Evolutionary conservation across 2,329 filamentous ascomycete genomes (phyloP), one percentile per base, ranked within the genome.

Genomic region (Pestalotiopsis sp.): DNA sequence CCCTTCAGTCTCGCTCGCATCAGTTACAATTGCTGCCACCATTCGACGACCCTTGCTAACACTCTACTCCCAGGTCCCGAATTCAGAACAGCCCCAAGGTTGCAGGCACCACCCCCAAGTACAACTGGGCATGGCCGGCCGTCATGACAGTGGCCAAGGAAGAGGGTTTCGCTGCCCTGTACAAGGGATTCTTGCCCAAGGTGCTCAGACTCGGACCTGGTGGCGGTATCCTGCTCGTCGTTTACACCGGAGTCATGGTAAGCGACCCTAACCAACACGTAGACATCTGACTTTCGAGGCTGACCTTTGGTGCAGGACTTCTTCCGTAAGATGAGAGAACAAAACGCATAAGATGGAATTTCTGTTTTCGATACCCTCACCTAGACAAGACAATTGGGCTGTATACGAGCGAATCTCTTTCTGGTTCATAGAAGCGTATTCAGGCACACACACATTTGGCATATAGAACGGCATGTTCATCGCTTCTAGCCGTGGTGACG

Each of bases 121-220:
- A 99, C 86, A 98, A 98, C 89, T 99, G 96, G 96, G 96, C 96
- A 39, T 97, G 91, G 89, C 93, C 94, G 61, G 91, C 94, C 25
- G 86, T 98, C 65, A 91, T 88, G 68, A 96, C 93, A 7, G 94
- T 99, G 70, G 91, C 94, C 83, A 94, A 90, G 83, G 96, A 99
- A 84, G 96, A 99, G 83, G 96, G 96, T 4, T 95, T 97, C 79
- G 83, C 82, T 62, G 96, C 96, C 52, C 85, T 99, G 70, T 99
- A 99, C 88, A 99, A 98, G 88, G 96, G 96, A 17, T 99, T 99
- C 87, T 78, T 96, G 71, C 96, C 96, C 74, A 99, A 99, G 89
- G 96, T 98, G 45, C 85, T 97, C 72, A 86, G 93, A 83, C 82
- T 88, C 49, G 86, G 86, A 27, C 86, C 86, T 23, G 77, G 77